These are phyloP conservation scores for Chamaecyparis obtusa DNA, from an alignment of 75 land plant genomes.

Conservation along the genomic window DNA sequence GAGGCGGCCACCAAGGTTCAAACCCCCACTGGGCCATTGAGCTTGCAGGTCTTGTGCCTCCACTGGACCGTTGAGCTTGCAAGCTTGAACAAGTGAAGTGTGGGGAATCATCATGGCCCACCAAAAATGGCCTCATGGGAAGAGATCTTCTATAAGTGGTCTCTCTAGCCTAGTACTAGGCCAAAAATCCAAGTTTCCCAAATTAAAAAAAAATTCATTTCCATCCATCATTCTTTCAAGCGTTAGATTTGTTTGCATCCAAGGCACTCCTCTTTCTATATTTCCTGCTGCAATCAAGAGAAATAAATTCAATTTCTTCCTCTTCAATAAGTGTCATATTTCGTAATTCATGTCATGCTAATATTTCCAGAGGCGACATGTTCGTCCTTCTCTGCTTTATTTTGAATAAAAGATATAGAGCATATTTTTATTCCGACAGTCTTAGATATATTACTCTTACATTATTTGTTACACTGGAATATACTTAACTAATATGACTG, in stretches of 20 bases:
- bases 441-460: not conserved
- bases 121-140: too few relatives aligned
- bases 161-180: too few relatives aligned
- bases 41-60: too few relatives aligned
- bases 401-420: not conserved
- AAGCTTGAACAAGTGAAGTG: too few relatives aligned
- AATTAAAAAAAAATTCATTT: too few relatives aligned
- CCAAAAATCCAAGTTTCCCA: too few relatives aligned
- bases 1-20: too few relatives aligned
- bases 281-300: not conserved
- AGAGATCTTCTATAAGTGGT: too few relatives aligned
- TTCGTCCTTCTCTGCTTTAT: not conserved
- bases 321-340: not conserved
- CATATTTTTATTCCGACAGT: not conserved
- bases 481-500: not conserved
- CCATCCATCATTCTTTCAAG: not conserved
- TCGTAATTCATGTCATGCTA: not conserved
- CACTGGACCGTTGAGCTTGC: too few relatives aligned
- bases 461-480: not conserved
- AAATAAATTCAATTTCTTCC: not conserved
- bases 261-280: not conserved
- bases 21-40: too few relatives aligned
- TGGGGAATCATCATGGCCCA: too few relatives aligned
- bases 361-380: not conserved
- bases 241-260: not conserved